phyloP scores from a whole-genome alignment of 1,139 yeast genomes.

The Candida sp. region DNA sequence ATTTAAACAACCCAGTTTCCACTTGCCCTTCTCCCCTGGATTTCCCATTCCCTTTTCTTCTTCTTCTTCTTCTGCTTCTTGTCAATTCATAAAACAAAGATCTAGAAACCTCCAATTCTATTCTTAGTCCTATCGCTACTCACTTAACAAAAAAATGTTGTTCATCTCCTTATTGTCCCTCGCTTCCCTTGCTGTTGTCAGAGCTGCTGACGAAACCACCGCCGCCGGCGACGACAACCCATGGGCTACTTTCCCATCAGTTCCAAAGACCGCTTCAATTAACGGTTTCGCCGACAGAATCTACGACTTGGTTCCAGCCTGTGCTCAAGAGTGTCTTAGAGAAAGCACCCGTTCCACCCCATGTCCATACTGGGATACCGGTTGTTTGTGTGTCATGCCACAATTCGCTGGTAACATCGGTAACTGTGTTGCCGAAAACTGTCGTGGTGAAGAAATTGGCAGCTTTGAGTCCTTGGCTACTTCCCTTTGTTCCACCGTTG shows the following conservation, averaged over 20 bases:
- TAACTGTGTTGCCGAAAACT: slow-evolving; percentile 30
- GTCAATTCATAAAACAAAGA: too few species aligned
- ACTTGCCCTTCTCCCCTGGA: too few species aligned
- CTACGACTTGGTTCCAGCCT: slow-evolving; percentile 23
- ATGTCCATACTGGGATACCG: slow-evolving; percentile 43
- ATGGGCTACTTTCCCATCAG: slow-evolving; percentile 10
- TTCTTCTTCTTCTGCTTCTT: too few species aligned
- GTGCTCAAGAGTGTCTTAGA: slow-evolving; percentile 25
- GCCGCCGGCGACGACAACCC: too few species aligned
- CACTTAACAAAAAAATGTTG: not conserved
- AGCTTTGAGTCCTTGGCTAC: slow-evolving; percentile 42
- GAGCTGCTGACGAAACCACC: not conserved
- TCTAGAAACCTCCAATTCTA: too few species aligned
- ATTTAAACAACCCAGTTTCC: too few species aligned
- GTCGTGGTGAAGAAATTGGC: slow-evolving; percentile 39
- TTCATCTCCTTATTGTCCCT: not conserved
- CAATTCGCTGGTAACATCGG: slow-evolving; percentile 31
- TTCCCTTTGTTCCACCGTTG: slow-evolving; percentile 44
- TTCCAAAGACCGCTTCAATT: slow-evolving; percentile 37
- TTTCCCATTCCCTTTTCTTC: too few species aligned
- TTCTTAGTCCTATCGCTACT: too few species aligned
- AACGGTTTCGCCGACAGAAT: slow-evolving; percentile 44
- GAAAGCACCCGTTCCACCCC: slow-evolving; percentile 27
- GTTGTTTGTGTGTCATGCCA: slow-evolving; percentile 41
- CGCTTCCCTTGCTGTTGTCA: not conserved